phyloP scores from a whole-genome alignment of 2,329 filamentous ascomycete genomes.

The Calycina herbarum region DNA sequence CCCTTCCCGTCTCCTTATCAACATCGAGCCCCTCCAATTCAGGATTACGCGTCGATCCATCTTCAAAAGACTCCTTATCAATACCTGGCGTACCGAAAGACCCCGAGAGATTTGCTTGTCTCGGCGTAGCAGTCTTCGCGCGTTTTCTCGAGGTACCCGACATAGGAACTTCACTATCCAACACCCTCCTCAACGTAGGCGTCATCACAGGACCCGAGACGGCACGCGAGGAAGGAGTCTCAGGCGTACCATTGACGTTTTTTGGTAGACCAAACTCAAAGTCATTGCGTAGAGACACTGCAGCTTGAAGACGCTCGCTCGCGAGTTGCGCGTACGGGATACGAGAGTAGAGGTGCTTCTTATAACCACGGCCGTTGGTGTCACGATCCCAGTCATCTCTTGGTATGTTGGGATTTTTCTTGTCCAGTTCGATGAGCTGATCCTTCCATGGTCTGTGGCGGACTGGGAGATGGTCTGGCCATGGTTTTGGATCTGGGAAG shows the following conservation, averaged over 20 bases:
- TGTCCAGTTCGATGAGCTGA: neutral
- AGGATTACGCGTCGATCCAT: neutral
- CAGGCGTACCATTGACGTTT: neutral
- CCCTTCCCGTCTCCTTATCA: constrained; percentile 30
- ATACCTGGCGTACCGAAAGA: neutral
- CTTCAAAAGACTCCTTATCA: neutral
- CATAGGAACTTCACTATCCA: neutral
- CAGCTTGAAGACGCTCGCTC: constrained; percentile 7
- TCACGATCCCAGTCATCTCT: neutral
- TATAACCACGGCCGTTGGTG: neutral
- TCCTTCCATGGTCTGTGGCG: neutral
- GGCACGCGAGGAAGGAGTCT: neutral
- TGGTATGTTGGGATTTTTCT: neutral
- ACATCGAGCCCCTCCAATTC: constrained; percentile 16
- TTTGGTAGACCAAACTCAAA: constrained; percentile 3
- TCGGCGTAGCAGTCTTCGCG: neutral
- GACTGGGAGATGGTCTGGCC: constrained; percentile 6
- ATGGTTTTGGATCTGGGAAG: neutral
- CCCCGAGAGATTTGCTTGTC: neutral
- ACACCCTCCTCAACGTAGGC: neutral
- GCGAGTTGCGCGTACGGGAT: neutral
- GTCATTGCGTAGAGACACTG: neutral
- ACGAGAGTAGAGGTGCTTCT: neutral
- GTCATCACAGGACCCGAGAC: neutral
- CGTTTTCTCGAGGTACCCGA: neutral